Evolutionary conservation across 495 filamentous ascomycete species (phyloP).

Genomic region (Penicillium taxi): DNA sequence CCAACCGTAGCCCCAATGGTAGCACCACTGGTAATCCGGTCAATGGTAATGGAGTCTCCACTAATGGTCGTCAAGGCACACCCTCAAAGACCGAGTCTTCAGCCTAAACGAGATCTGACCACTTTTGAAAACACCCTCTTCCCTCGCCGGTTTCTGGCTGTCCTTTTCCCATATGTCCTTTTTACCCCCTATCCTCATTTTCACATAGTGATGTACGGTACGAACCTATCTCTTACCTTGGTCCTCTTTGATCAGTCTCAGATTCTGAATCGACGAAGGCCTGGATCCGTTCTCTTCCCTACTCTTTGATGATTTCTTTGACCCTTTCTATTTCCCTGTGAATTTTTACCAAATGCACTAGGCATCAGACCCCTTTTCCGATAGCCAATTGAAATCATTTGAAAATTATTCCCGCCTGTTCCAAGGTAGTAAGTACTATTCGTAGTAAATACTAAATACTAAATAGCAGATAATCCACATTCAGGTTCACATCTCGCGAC

Average conservation of each 20-base stretch:
- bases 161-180: constrained; percentile 12
- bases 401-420: not conserved
- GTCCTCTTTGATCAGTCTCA: constrained; percentile 8
- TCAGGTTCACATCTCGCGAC: constrained; percentile 1
- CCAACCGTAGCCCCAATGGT: constrained; percentile 38
- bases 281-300: constrained; percentile 22
- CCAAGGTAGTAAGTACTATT: too few species aligned
- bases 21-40: constrained; percentile 26
- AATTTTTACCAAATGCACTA: constrained; percentile 16
- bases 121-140: not conserved
- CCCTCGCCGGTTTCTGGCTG: constrained; percentile 4
- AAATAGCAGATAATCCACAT: constrained; percentile 3
- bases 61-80: constrained; percentile 22
- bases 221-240: constrained; percentile 19
- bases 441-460: not conserved
- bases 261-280: constrained; percentile 10
- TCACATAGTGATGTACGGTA: constrained; percentile 23
- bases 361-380: constrained; percentile 17
- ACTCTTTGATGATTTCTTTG: constrained; percentile 20
- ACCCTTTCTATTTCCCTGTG: constrained; percentile 20
- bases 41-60: constrained; percentile 25
- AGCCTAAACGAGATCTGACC: constrained; percentile 15
- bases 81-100: constrained; percentile 30
- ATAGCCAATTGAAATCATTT: constrained; percentile 5
- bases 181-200: constrained; percentile 8